Conservation (phyloP, 495 filamentous ascomycete species). For the Neurospora sp. region DNA sequence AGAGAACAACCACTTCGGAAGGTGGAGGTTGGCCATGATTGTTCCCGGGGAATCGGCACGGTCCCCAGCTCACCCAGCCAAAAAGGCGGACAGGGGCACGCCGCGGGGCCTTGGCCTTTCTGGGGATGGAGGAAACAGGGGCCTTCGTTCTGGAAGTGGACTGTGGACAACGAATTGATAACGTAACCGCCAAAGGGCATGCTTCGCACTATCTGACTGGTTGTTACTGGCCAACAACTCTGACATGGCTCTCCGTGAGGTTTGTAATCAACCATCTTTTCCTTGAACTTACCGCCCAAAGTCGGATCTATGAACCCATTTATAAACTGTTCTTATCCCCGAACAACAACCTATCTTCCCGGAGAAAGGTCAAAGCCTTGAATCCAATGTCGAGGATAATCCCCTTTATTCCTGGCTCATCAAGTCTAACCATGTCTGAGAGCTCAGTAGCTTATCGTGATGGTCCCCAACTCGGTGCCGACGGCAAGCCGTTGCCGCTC, state of each 20-base stretch:
- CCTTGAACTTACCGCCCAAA: background rate
- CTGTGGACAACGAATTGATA: background rate
- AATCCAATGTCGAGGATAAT: background rate
- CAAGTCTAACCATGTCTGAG: background rate
- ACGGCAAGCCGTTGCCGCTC: conserved; percentile 39
- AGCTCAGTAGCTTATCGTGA: background rate
- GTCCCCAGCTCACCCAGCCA: background rate
- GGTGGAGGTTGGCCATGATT: background rate
- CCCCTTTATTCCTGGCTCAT: background rate
- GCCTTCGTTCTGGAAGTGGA: background rate
- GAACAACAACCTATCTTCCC: background rate
- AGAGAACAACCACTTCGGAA: background rate
- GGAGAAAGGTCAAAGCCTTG: background rate
- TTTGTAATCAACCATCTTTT: background rate
- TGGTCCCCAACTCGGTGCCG: background rate
- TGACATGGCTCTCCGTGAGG: background rate
- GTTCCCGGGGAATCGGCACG: background rate
- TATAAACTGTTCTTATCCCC: background rate
- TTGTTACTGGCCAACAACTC: background rate
- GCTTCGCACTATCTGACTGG: background rate
- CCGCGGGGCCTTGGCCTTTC: background rate
- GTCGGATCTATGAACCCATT: background rate
- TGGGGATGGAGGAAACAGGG: background rate
- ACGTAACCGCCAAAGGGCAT: background rate
- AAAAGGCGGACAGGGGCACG: background rate